phyloP scores from a whole-genome alignment of 2,329 filamentous ascomycete genomes.

The Alternaria longipes region DNA sequence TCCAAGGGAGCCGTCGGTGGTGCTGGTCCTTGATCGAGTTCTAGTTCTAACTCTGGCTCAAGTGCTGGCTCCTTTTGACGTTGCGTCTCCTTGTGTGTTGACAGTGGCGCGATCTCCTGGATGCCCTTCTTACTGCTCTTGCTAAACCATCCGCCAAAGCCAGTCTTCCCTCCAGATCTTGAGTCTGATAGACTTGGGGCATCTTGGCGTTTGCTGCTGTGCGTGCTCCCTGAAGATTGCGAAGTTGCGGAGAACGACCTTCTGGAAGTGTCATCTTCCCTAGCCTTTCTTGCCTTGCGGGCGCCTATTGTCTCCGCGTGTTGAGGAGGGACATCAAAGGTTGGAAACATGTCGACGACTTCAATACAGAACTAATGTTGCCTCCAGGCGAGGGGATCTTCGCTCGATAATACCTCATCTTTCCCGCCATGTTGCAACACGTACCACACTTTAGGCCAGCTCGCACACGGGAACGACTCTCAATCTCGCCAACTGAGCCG shows the following conservation, averaged over 20 bases:
- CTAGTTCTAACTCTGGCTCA: constrained; percentile 11
- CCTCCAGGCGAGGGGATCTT: constrained; percentile 11
- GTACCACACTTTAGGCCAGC: constrained; percentile 4
- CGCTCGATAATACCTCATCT: constrained; percentile 16
- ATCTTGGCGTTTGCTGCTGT: constrained; percentile 20
- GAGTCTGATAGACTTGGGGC: constrained; percentile 7
- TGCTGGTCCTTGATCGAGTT: constrained; percentile 19
- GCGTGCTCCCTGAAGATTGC: constrained; percentile 33
- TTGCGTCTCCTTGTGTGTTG: constrained; percentile 21
- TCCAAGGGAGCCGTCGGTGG: constrained; percentile 24
- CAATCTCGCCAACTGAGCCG: constrained; percentile 5
- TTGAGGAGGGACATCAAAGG: constrained; percentile 37
- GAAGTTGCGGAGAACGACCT: constrained; percentile 33
- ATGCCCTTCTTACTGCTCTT: constrained; percentile 35
- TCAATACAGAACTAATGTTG: constrained; percentile 9
- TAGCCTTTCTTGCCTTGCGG: constrained; percentile 34
- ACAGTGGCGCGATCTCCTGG: constrained; percentile 33
- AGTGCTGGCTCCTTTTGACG: not conserved
- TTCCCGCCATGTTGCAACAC: not conserved
- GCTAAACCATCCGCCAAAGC: constrained; percentile 31
- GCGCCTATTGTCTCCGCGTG: constrained; percentile 39
- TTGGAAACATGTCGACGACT: constrained; percentile 35
- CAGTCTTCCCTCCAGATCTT: constrained; percentile 23
- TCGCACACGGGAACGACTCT: constrained; percentile 1
- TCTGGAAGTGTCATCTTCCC: constrained; percentile 28